Evolutionary conservation across 2,329 filamentous ascomycete genomes (phyloP).

Genomic region (Colletotrichum sp.): DNA sequence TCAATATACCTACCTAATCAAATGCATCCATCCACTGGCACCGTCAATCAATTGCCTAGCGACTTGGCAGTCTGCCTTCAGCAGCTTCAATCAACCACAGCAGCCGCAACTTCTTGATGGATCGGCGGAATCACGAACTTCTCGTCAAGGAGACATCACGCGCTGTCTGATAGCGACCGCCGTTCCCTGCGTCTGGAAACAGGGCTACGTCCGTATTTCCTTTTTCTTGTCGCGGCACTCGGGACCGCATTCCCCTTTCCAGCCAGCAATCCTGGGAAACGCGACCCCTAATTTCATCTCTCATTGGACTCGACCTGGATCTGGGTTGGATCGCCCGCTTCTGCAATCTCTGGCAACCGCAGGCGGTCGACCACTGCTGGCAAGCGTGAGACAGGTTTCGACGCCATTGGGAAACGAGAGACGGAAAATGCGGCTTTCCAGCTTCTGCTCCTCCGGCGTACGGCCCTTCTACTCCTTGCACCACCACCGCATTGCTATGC

Average conservation of each 20-base stretch:
- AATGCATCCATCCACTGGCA: not conserved
- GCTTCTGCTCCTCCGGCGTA: not conserved
- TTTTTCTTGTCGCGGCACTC: not conserved
- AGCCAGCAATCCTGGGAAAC: not conserved
- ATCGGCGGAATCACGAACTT: not conserved
- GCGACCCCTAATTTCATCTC: not conserved
- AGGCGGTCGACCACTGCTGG: not conserved
- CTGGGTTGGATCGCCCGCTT: not conserved
- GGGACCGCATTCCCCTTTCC: not conserved
- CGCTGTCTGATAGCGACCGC: not conserved
- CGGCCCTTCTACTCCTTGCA: not conserved
- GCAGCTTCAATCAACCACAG: not conserved
- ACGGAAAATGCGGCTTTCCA: not conserved
- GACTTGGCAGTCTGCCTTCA: not conserved
- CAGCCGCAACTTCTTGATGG: not conserved
- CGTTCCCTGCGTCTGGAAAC: not conserved
- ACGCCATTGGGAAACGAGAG: not conserved
- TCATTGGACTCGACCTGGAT: not conserved
- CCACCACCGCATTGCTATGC: not conserved
- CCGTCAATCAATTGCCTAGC: not conserved
- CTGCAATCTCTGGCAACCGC: not conserved
- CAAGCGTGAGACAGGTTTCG: constrained; percentile 6
- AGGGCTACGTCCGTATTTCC: not conserved
- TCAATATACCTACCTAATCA: not conserved
- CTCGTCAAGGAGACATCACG: not conserved